A percentile compares a stretch with the other conserved stretches of the same genome.
Evolutionary conservation across 805 yeast species (phyloP).

Genomic region (Peterozyma xylosa): DNA sequence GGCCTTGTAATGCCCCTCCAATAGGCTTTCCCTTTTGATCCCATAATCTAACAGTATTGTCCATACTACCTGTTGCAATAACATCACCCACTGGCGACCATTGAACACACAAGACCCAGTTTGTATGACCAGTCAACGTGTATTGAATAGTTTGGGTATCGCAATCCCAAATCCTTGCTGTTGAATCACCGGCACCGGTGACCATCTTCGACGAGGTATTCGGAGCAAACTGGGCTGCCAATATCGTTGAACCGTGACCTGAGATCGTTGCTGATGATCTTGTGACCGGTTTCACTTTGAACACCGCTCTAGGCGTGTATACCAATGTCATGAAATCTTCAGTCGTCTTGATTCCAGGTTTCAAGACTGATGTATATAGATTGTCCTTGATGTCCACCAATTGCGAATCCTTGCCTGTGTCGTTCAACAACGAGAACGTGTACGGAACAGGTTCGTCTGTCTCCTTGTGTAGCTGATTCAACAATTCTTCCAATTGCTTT

Average conservation of each 20-base stretch:
- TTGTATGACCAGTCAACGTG: conserved; percentile 75
- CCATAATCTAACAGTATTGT: conserved; percentile 84
- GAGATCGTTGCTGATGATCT: conserved; percentile 87
- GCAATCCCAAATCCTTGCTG: conserved; percentile 96
- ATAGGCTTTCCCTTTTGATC: conserved; percentile 65
- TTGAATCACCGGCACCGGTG: conserved; percentile 93
- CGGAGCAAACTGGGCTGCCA: conserved; percentile 93
- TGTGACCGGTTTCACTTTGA: conserved; percentile 87
- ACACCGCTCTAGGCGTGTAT: conserved; percentile 91
- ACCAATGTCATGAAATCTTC: conserved; percentile 90
- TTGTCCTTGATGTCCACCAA: conserved; percentile 72
- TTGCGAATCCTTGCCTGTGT: conserved; percentile 30
- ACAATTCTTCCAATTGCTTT: conserved; percentile 77
- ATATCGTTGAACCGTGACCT: conserved; percentile 91
- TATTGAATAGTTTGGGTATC: conserved; percentile 86
- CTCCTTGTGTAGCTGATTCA: conserved; percentile 69
- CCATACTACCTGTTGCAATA: conserved; percentile 96
- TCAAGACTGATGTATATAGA: conserved; percentile 70
- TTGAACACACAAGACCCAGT: conserved; percentile 89
- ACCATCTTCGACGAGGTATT: conserved; percentile 77
- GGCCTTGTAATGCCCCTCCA: conserved; percentile 75
- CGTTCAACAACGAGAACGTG: conserved; percentile 61
- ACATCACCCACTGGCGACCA: conserved; percentile 90
- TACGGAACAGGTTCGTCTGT: conserved; percentile 86
- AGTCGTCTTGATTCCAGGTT: conserved; percentile 81